These are phyloP conservation scores for Paecilomyces dactylethromorphus DNA, from an alignment of 2,329 filamentous ascomycete genomes.

Conservation along the genomic window DNA sequence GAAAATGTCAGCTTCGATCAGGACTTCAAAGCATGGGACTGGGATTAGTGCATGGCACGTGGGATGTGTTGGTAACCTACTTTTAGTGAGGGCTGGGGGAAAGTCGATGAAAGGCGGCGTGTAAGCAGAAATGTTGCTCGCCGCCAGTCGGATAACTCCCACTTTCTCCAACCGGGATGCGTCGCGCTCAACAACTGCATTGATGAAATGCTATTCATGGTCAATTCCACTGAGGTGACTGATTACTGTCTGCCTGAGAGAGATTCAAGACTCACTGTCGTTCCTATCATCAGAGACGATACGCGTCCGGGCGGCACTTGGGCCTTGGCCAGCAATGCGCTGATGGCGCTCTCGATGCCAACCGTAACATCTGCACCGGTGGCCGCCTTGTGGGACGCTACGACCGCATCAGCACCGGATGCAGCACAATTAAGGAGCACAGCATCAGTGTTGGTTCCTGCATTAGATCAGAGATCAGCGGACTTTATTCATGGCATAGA, in stretches of 20 bases:
- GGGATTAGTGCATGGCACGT: not conserved
- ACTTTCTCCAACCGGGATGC: constrained; percentile 37
- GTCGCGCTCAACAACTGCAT: constrained; percentile 44
- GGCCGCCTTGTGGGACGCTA: constrained; percentile 44
- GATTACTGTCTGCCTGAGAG: not conserved
- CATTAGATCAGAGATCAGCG: not conserved
- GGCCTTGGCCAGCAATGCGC: constrained; percentile 35
- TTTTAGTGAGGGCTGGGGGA: constrained; percentile 28
- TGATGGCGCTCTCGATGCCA: constrained; percentile 44
- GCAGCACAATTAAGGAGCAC: constrained; percentile 40
- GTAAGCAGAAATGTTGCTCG: constrained; percentile 5
- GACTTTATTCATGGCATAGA: not conserved
- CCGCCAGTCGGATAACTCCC: constrained; percentile 37
- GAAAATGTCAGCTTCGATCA: not conserved
- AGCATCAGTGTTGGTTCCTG: constrained; percentile 35
- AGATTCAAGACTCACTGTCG: constrained; percentile 11
- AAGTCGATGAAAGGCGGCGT: constrained; percentile 44
- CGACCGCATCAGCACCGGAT: constrained; percentile 31
- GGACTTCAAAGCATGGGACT: not conserved
- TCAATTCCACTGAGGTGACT: not conserved
- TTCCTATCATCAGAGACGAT: constrained; percentile 45
- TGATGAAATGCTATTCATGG: constrained; percentile 37
- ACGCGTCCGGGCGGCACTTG: constrained; percentile 33
- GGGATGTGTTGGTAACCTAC: not conserved
- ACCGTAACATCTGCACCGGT: constrained; percentile 47